These are phyloP conservation scores for Croton laevigatus DNA, from an alignment of 441 rosid species.

Conservation along the genomic window DNA sequence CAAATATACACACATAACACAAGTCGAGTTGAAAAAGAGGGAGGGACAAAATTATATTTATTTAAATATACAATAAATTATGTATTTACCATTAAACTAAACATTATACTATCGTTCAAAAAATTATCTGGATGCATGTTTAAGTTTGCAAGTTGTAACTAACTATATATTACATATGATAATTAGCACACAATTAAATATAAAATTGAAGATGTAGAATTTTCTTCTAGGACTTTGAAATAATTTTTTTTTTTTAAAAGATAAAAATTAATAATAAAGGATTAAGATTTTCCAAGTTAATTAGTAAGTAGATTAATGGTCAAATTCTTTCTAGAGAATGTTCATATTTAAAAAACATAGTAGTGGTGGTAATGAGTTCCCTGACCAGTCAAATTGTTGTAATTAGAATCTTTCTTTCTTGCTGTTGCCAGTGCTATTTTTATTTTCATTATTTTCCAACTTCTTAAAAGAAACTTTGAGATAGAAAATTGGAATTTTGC, in stretches of 20 bases:
- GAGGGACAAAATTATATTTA: too few relatives aligned
- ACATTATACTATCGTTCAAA: too few relatives aligned
- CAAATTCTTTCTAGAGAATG: neutral
- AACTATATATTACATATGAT: too few relatives aligned
- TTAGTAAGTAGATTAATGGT: neutral
- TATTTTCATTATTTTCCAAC: slow-evolving; percentile 6
- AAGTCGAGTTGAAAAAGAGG: too few relatives aligned
- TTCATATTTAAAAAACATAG: neutral
- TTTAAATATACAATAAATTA: too few relatives aligned
- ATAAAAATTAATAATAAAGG: neutral
- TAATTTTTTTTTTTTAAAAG: neutral
- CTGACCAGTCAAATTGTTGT: slow-evolving; percentile 20
- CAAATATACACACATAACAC: too few relatives aligned
- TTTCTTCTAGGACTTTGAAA: neutral
- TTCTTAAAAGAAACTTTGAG: neutral
- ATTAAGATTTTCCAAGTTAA: neutral
- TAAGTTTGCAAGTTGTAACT: neutral
- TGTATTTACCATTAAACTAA: too few relatives aligned
- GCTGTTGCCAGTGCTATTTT: neutral
- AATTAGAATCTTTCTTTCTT: neutral
- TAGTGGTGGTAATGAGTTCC: slow-evolving; percentile 1
- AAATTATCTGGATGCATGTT: too few relatives aligned
- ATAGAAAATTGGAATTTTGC: slow-evolving; percentile 9
- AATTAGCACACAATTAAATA: too few relatives aligned
- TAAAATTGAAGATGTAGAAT: neutral